phyloP scores from a whole-genome alignment of 495 filamentous ascomycete species.

The Neurospora tetraspora region DNA sequence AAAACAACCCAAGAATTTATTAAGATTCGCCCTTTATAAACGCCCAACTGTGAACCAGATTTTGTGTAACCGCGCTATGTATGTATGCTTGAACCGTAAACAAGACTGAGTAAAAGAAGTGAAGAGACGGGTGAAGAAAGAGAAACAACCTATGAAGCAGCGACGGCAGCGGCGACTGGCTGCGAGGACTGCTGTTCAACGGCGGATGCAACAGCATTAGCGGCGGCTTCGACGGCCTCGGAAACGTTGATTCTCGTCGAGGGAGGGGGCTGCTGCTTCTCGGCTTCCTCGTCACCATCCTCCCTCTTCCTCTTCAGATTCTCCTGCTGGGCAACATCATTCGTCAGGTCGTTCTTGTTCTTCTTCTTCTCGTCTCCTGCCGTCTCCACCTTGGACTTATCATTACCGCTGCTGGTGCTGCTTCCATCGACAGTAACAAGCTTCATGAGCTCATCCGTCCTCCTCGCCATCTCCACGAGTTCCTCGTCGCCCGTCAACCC shows the following conservation, averaged over 20 bases:
- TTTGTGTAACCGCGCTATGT: neutral
- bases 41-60: neutral
- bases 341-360: neutral
- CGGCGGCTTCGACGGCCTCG: neutral
- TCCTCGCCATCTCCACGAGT: constrained; percentile 45
- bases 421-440: constrained; percentile 39
- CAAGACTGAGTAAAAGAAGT: neutral
- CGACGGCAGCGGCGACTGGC: neutral
- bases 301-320: neutral
- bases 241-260: neutral
- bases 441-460: constrained; percentile 54
- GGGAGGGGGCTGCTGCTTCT: neutral
- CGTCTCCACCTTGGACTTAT: constrained; percentile 26
- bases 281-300: neutral
- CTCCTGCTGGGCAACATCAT: neutral
- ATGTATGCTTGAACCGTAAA: neutral
- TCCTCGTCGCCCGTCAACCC: constrained; percentile 38
- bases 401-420: constrained; percentile 35
- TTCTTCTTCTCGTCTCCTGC: constrained; percentile 18
- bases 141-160: neutral
- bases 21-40: neutral
- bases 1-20: neutral
- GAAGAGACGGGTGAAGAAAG: neutral
- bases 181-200: neutral
- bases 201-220: neutral